Conservation (phyloP, 1,284 basidiomycete genomes). For the Cryptococcus amylolentus region DNA sequence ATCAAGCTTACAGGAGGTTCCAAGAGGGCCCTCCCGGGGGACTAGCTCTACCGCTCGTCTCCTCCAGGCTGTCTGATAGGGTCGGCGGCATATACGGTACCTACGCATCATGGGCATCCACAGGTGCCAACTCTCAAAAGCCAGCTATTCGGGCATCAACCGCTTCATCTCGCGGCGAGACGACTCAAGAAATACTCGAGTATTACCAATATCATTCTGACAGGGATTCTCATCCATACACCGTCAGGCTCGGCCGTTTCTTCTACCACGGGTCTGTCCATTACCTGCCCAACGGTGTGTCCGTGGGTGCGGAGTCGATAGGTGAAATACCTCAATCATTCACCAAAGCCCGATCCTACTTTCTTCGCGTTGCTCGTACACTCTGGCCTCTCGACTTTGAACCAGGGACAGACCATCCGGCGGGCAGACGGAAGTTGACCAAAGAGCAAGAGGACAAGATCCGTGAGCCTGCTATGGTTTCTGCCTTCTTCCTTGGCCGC, state of each 20-base stretch:
- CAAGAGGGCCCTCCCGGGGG: constrained; percentile 86
- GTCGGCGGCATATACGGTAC: constrained; percentile 88
- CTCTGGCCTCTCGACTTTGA: constrained; percentile 71
- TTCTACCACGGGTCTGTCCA: constrained; percentile 91
- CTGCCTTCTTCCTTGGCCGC: constrained; percentile 80
- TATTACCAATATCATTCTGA: constrained; percentile 94
- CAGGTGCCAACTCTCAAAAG: constrained; percentile 64
- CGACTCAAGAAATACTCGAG: constrained; percentile 86
- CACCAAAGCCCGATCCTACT: constrained; percentile 71
- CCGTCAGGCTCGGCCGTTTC: constrained; percentile 83
- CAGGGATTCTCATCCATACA: constrained; percentile 76
- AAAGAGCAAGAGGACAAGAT: constrained; percentile 55
- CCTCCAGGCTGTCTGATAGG: constrained; percentile 82
- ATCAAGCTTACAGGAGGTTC: constrained; percentile 66
- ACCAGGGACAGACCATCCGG: constrained; percentile 51
- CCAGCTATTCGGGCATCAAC: constrained; percentile 79
- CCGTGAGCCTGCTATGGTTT: constrained; percentile 64
- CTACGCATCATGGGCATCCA: constrained; percentile 64
- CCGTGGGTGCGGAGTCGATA: constrained; percentile 82
- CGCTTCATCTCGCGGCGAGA: constrained; percentile 78
- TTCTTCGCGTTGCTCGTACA: constrained; percentile 70
- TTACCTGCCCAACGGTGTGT: constrained; percentile 64
- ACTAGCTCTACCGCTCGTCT: constrained; percentile 73
- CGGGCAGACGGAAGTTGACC: constrained; percentile 55
- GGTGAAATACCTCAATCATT: constrained; percentile 74